These are phyloP conservation scores for Neofusicoccum kwambonambiense DNA, from an alignment of 2,329 filamentous ascomycete genomes.

Conservation along the genomic window DNA sequence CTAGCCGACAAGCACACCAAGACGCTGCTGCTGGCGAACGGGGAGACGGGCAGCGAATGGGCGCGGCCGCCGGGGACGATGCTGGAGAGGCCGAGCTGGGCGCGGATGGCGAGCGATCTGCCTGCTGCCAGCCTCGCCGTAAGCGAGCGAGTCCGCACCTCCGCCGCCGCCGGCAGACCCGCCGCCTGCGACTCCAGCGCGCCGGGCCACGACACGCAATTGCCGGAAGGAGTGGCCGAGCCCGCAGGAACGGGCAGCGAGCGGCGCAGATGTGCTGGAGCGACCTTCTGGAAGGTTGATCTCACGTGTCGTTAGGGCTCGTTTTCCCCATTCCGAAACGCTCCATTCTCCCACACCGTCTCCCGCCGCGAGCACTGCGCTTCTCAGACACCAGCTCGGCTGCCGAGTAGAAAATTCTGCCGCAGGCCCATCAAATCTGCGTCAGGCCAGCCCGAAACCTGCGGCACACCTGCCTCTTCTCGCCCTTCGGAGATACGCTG, in stretches of 20 bases:
- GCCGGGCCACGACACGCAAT: neutral
- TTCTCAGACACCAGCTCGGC: neutral
- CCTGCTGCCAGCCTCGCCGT: neutral
- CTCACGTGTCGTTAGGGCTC: constrained; percentile 6
- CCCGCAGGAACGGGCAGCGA: neutral
- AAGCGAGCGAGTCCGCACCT: constrained; percentile 9
- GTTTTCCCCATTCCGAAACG: neutral
- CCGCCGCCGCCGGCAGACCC: neutral
- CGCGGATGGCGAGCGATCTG: neutral
- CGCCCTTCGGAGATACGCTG: neutral
- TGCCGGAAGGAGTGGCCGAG: neutral
- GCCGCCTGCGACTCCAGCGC: neutral
- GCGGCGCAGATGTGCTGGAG: neutral
- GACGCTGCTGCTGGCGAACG: neutral
- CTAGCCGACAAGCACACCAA: constrained; percentile 2
- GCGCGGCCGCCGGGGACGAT: neutral
- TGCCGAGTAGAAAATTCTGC: neutral
- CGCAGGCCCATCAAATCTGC: neutral
- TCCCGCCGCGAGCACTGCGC: neutral
- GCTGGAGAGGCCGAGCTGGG: neutral
- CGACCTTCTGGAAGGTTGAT: constrained; percentile 9
- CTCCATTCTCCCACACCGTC: neutral
- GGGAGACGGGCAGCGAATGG: constrained; percentile 7
- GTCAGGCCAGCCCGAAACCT: neutral
- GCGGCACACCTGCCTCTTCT: neutral